Evolutionary conservation across 495 filamentous ascomycete species (phyloP).

Genomic region (Hypoxylon trugodes): DNA sequence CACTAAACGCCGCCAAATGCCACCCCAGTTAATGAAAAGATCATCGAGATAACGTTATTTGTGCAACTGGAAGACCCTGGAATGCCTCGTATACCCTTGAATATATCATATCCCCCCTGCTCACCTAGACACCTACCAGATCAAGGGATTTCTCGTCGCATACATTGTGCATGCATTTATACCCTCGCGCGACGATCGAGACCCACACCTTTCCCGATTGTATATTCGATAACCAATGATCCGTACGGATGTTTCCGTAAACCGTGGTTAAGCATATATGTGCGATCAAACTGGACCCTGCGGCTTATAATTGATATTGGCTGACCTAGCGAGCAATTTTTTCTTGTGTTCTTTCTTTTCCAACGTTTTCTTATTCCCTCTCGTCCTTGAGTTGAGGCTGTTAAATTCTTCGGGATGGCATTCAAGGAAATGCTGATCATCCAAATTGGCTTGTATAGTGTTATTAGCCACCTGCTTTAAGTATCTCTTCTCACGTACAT

Average conservation of each 20-base stretch:
- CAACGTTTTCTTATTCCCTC: neutral
- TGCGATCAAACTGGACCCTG: neutral
- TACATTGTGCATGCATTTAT: conserved; percentile 35
- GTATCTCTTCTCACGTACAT: neutral
- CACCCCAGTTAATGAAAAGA: conserved; percentile 33
- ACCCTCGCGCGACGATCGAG: conserved; percentile 18
- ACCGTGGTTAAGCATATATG: neutral
- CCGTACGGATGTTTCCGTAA: neutral
- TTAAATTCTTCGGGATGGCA: neutral
- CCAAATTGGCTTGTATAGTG: conserved; percentile 14
- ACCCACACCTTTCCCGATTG: conserved; percentile 16
- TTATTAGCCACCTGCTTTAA: conserved; percentile 3
- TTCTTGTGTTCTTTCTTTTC: neutral
- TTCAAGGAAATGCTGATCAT: neutral
- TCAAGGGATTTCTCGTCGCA: conserved; percentile 22
- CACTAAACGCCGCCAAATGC: conserved; percentile 15
- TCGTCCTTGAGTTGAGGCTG: neutral
- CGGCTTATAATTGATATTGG: neutral
- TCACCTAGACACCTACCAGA: conserved; percentile 29
- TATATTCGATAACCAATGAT: conserved; percentile 3
- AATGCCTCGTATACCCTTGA: conserved; percentile 14
- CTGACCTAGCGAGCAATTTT: neutral
- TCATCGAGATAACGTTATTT: conserved; percentile 31
- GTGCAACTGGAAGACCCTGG: conserved; percentile 7
- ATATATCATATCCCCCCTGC: too few species aligned